A percentile compares a stretch with the other conserved stretches of the same genome.
Evolutionary conservation across 495 filamentous ascomycete genomes (phyloP).

Genomic region (Emericellopsis terricola): DNA sequence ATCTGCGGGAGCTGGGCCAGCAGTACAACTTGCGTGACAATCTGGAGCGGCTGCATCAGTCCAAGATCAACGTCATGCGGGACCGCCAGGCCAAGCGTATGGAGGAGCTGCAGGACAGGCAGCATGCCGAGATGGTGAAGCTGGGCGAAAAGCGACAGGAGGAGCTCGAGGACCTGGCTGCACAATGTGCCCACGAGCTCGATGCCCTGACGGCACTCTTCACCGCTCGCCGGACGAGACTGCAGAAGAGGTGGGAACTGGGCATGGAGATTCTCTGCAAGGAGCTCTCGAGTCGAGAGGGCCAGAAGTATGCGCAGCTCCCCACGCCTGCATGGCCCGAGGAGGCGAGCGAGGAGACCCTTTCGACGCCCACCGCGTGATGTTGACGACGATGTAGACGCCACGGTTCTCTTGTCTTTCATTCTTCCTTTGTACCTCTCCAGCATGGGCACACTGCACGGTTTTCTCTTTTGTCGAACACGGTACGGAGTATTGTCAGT

Average conservation of each 20-base stretch:
- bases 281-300: slow-evolving; percentile 32
- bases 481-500: too few relatives aligned
- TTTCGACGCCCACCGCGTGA: slow-evolving; percentile 33
- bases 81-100: slow-evolving; percentile 56
- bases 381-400: slow-evolving; percentile 98
- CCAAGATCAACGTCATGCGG: slow-evolving; percentile 63
- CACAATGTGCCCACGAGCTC: slow-evolving; percentile 36
- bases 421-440: not conserved
- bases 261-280: slow-evolving; percentile 42
- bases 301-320: slow-evolving; percentile 29
- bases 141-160: slow-evolving; percentile 31
- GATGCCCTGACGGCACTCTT: slow-evolving; percentile 27
- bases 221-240: slow-evolving; percentile 25
- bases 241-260: slow-evolving; percentile 43
- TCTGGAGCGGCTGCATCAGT: slow-evolving; percentile 51
- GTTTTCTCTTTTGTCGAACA: too few relatives aligned
- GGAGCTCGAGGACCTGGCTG: slow-evolving; percentile 37
- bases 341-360: not conserved
- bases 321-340: slow-evolving; percentile 23
- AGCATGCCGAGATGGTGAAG: slow-evolving; percentile 41
- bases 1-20: slow-evolving; percentile 45
- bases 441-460: too few relatives aligned
- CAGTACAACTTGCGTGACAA: slow-evolving; percentile 51
- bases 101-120: slow-evolving; percentile 44
- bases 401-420: slow-evolving; percentile 33